Percentiles rank a stretch among this genome's conserved stretches.
These are phyloP conservation scores for Tolypocladium sp. DNA, from an alignment of 2,329 filamentous ascomycete species.

Conservation along the genomic window DNA sequence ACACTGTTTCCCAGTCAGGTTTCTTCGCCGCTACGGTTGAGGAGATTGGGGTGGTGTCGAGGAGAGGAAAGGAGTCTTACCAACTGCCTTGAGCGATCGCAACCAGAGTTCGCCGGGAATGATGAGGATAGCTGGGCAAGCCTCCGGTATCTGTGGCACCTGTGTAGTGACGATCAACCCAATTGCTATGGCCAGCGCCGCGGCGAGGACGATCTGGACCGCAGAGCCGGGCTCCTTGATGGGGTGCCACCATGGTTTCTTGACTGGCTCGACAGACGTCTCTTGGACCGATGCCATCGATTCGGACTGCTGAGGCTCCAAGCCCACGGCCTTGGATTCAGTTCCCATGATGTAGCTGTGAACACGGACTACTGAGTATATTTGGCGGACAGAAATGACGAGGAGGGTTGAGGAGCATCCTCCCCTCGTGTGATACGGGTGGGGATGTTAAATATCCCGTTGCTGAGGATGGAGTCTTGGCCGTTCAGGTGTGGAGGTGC, in stretches of 20 bases:
- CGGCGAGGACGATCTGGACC: background rate
- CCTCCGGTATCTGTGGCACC: background rate
- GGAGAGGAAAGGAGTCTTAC: background rate
- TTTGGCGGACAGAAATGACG: background rate
- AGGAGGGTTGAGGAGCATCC: background rate
- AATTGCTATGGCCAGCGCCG: background rate
- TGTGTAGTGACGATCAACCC: background rate
- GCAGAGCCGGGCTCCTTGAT: slow-evolving; percentile 7
- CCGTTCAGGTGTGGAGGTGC: background rate
- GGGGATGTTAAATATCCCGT: background rate
- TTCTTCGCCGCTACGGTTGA: background rate
- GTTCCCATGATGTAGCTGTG: background rate
- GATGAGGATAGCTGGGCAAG: background rate
- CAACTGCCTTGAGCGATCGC: background rate
- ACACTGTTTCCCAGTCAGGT: background rate
- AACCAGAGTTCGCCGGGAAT: background rate
- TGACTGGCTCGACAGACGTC: background rate
- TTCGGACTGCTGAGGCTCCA: background rate
- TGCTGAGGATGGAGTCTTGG: background rate
- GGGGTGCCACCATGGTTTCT: background rate
- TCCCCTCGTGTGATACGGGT: background rate
- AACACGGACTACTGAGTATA: too few relatives aligned
- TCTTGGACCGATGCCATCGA: background rate
- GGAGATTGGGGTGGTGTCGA: background rate
- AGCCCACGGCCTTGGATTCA: background rate